Percentiles rank a stretch among this genome's conserved stretches.
Conservation (phyloP, 805 yeast species). For the Metahyphopichia silvanorum region DNA sequence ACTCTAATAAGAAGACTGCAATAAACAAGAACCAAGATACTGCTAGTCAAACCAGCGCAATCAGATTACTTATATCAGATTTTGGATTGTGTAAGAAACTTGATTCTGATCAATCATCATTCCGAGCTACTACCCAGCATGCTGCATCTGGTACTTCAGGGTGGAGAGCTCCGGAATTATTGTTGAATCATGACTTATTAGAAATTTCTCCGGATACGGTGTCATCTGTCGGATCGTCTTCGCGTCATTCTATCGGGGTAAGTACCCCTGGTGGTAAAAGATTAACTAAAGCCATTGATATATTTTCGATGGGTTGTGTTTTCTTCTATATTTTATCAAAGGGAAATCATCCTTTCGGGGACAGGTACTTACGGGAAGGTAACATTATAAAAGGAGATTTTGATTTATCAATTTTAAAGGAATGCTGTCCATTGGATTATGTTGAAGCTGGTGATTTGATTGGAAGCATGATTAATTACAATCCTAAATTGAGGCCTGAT, state of each 20-base stretch:
- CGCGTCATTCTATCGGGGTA: constrained; percentile 10
- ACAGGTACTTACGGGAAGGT: constrained; percentile 79
- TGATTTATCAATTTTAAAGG: constrained; percentile 46
- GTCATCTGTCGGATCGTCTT: constrained; percentile 19
- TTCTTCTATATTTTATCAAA: constrained; percentile 80
- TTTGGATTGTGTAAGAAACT: constrained; percentile 92
- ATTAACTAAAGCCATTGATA: constrained; percentile 85
- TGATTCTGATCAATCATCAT: constrained; percentile 90
- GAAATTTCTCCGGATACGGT: constrained; percentile 40
- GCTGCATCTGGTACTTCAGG: constrained; percentile 95
- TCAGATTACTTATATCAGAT: constrained; percentile 83
- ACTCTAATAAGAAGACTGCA: constrained; percentile 44
- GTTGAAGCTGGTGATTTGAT: constrained; percentile 74
- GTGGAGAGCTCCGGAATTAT: constrained; percentile 95
- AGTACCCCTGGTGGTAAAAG: constrained; percentile 38
- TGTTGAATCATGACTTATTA: constrained; percentile 39
- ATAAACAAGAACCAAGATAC: constrained; percentile 5
- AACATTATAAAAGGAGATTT: constrained; percentile 73
- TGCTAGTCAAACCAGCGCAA: constrained; percentile 11
- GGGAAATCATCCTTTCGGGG: constrained; percentile 96
- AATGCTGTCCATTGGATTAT: constrained; percentile 38
- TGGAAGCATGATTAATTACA: constrained; percentile 60
- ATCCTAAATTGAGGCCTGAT: constrained; percentile 71
- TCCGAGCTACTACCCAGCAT: constrained; percentile 85
- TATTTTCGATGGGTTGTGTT: constrained; percentile 92